Evolutionary conservation across 1,139 yeast species (phyloP).

Genomic region (Geotrichum carabidarum): DNA sequence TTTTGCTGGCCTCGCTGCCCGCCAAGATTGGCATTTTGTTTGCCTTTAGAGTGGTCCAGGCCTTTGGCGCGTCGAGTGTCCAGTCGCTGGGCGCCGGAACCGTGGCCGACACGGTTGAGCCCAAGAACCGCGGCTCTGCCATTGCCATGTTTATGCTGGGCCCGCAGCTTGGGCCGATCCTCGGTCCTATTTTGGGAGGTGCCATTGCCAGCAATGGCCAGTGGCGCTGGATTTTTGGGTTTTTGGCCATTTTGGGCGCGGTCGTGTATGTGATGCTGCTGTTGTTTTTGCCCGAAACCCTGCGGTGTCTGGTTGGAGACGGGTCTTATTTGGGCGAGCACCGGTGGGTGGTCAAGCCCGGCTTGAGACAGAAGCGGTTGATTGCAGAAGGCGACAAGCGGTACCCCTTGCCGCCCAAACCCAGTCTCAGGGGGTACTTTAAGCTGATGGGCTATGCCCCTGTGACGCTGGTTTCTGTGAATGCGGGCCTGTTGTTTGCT

Average conservation of each 20-base stretch:
- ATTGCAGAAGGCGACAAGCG: slow-evolving; percentile 28
- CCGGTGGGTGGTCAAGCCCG: slow-evolving; percentile 35
- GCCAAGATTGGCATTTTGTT: slow-evolving; percentile 59
- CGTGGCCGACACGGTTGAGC: slow-evolving; percentile 64
- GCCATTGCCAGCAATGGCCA: slow-evolving; percentile 67
- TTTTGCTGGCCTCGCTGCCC: slow-evolving; percentile 55
- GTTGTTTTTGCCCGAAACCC: slow-evolving; percentile 72
- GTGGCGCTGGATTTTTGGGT: slow-evolving; percentile 73
- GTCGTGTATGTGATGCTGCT: slow-evolving; percentile 47
- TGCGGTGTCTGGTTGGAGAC: slow-evolving; percentile 51
- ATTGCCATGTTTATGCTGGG: slow-evolving; percentile 81
- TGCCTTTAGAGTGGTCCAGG: slow-evolving; percentile 65
- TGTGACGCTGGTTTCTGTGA: slow-evolving; percentile 46
- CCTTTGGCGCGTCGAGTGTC: slow-evolving; percentile 80
- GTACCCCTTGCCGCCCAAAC: slow-evolving; percentile 49
- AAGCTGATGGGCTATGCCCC: slow-evolving; percentile 43
- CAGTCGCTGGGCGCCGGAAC: slow-evolving; percentile 92
- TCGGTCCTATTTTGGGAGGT: slow-evolving; percentile 82
- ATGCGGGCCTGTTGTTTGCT: slow-evolving; percentile 51
- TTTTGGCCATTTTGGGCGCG: slow-evolving; percentile 62
- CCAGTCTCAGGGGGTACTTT: slow-evolving; percentile 41
- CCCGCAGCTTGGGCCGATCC: slow-evolving; percentile 72
- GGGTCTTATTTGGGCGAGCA: slow-evolving; percentile 36
- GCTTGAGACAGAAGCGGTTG: slow-evolving; percentile 32
- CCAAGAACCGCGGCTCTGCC: slow-evolving; percentile 69